Evolutionary conservation across 1,139 yeast species (phyloP).

Genomic region (Yamadazyma friedrichii): DNA sequence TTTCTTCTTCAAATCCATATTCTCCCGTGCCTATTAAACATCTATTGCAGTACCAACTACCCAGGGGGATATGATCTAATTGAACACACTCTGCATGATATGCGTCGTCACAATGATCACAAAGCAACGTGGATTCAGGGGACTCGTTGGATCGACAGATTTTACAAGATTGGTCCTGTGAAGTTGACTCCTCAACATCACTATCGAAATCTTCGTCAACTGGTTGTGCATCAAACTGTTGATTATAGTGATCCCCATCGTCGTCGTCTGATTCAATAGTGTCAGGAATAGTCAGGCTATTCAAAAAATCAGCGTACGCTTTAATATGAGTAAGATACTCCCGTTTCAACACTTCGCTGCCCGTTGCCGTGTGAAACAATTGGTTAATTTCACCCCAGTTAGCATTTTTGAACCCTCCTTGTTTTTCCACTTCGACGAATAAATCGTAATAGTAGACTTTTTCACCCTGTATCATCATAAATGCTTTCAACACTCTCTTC

Average conservation of each 20-base stretch:
- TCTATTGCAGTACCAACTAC: conserved; percentile 76
- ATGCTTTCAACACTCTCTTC: conserved; percentile 25
- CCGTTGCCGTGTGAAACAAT: conserved; percentile 23
- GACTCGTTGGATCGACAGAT: conserved; percentile 52
- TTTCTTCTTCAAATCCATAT: conserved; percentile 82
- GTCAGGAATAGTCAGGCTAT: conserved; percentile 12
- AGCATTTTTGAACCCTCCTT: conserved; percentile 24
- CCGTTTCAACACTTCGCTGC: conserved; percentile 19
- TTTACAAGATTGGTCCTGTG: conserved; percentile 45
- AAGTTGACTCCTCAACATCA: conserved; percentile 24
- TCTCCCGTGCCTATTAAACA: conserved; percentile 87
- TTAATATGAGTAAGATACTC: conserved; percentile 36
- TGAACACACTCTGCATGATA: conserved; percentile 66
- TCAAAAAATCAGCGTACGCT: conserved; percentile 47
- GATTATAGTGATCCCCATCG: conserved; percentile 3
- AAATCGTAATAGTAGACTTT: conserved; percentile 53
- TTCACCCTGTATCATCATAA: conserved; percentile 20
- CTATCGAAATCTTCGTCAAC: conserved; percentile 8
- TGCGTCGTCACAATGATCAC: conserved; percentile 72
- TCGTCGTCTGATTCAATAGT: neutral
- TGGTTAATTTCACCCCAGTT: conserved; percentile 36
- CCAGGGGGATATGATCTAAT: conserved; percentile 47
- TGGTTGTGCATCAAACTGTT: neutral
- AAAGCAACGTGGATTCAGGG: conserved; percentile 53
- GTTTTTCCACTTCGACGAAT: conserved; percentile 42